Conservation (phyloP, 495 filamentous ascomycete species). For the Bacidia rubella region DNA sequence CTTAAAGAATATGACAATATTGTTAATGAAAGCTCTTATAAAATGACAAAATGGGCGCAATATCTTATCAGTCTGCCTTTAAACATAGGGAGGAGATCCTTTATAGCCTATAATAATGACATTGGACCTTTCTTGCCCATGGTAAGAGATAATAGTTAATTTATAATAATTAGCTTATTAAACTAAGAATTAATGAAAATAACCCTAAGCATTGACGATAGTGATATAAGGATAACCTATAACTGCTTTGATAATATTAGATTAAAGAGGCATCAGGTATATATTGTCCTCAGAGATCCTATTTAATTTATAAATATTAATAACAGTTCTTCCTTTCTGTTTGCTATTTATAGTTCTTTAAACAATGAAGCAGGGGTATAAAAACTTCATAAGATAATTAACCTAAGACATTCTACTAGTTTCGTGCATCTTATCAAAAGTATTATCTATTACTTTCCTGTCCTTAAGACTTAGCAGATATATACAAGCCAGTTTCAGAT, state of each 20-base stretch:
- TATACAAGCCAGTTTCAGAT: background rate
- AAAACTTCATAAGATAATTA: background rate
- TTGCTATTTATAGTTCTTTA: background rate
- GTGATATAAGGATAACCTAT: background rate
- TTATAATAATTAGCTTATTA: conserved; percentile 1
- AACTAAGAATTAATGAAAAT: conserved; percentile 7
- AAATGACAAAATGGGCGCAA: background rate
- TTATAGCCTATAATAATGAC: conserved; percentile 4
- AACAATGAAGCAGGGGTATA: background rate
- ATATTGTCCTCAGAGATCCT: background rate
- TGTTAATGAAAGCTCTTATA: background rate
- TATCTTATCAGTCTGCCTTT: background rate
- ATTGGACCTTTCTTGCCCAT: background rate
- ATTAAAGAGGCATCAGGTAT: background rate
- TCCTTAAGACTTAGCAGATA: background rate
- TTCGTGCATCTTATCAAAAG: background rate
- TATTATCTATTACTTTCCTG: background rate
- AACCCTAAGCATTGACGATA: background rate
- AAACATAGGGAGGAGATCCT: background rate
- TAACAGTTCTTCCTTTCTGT: background rate
- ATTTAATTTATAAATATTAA: background rate
- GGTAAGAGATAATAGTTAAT: background rate
- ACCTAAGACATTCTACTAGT: background rate
- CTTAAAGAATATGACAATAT: conserved; percentile 2
- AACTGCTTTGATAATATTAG: background rate